Conservation (phyloP, 345 rosid genomes). For the Excoecaria cochinchinensis region DNA sequence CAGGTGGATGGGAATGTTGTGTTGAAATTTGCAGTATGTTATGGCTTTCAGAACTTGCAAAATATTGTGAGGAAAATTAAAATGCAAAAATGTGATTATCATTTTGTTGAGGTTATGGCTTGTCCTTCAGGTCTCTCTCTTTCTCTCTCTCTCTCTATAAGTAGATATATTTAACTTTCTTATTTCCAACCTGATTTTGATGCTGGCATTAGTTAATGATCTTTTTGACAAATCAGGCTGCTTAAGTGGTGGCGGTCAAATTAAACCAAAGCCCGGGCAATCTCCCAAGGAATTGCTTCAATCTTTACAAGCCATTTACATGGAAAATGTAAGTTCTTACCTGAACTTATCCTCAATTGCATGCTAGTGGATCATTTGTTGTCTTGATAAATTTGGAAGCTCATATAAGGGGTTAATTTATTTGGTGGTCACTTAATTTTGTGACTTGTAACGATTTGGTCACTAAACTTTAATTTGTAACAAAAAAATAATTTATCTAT, state of each 20-base stretch:
- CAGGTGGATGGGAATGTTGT: constrained; percentile 76
- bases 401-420: too few species aligned
- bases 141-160: background rate
- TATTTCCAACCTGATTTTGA: background rate
- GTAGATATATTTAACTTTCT: background rate
- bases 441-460: too few species aligned
- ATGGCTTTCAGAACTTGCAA: constrained; percentile 94
- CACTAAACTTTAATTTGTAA: too few species aligned
- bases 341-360: background rate
- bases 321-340: constrained; percentile 61
- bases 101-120: constrained; percentile 97
- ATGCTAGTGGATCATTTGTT: background rate
- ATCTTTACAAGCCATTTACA: constrained; percentile 58
- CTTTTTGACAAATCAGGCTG: constrained; percentile 52
- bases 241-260: constrained; percentile 93
- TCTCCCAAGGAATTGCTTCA: constrained; percentile 74
- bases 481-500: too few species aligned
- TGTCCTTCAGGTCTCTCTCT: constrained; percentile 77
- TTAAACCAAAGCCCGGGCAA: constrained; percentile 82
- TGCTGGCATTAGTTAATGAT: background rate
- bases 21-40: constrained; percentile 80
- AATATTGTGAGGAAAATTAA: constrained; percentile 82
- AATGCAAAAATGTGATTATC: constrained; percentile 73
- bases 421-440: too few species aligned
- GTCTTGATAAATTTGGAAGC: background rate